phyloP scores from a whole-genome alignment of 768 basidiomycete species.

The Heimioporus sp. region DNA sequence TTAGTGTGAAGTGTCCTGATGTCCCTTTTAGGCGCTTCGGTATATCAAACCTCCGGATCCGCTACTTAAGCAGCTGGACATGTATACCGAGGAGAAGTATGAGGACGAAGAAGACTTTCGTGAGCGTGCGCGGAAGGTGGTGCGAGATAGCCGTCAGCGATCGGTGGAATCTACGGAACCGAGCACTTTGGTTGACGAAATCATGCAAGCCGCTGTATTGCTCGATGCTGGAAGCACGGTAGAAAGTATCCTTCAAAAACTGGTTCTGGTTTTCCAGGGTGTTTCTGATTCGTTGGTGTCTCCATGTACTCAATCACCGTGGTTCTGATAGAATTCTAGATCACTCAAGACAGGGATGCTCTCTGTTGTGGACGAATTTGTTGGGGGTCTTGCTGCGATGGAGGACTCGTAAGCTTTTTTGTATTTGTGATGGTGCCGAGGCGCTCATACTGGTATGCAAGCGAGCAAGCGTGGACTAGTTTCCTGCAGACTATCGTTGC shows the following conservation, averaged over 20 bases:
- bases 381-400: slow-evolving; percentile 55
- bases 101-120: slow-evolving; percentile 88
- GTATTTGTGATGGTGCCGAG: neutral
- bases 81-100: slow-evolving; percentile 85
- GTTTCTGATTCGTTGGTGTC: slow-evolving; percentile 58
- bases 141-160: slow-evolving; percentile 25
- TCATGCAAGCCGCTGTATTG: slow-evolving; percentile 58
- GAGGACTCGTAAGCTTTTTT: slow-evolving; percentile 57
- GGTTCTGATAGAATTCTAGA: slow-evolving; percentile 35
- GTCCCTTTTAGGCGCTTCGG: slow-evolving; percentile 55
- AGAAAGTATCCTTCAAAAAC: slow-evolving; percentile 57
- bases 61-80: slow-evolving; percentile 74
- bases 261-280: slow-evolving; percentile 53
- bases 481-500: slow-evolving; percentile 59
- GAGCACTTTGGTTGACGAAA: slow-evolving; percentile 54
- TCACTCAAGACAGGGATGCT: slow-evolving; percentile 60
- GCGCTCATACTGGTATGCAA: slow-evolving; percentile 29
- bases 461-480: slow-evolving; percentile 62
- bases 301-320: neutral
- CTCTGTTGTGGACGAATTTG: slow-evolving; percentile 60
- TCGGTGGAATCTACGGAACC: slow-evolving; percentile 43
- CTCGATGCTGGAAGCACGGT: slow-evolving; percentile 31
- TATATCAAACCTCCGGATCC: slow-evolving; percentile 75
- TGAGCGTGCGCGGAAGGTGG: slow-evolving; percentile 50
- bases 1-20: slow-evolving; percentile 1